Base-by-base conservation (phyloP, 1,139 yeast genomes). In the Pichia sp. region DNA sequence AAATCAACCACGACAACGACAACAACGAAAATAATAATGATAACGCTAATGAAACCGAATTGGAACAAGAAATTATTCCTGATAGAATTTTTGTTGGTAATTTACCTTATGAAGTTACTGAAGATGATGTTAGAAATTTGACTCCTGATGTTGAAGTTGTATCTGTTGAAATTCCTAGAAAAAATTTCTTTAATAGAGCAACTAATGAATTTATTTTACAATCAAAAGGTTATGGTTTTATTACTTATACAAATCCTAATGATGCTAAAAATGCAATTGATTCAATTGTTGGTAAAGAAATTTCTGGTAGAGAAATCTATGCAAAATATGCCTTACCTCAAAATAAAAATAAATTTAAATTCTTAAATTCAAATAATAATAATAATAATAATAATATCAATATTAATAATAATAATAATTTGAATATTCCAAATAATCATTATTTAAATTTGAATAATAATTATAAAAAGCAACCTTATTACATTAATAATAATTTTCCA, bases 261-360 rank as follows among this genome's bases (percentile, higher is more conserved):
- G 61, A 56, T 41, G 61, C 80, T 6, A 71, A 68, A 47, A 62
- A 60, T 52, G 81, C 79, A 27, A 66, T 75, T 53, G 70, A 63
- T 47, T 60, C 64, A 41, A 69, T 64, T 54, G 67, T 68, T 46
- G 76, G 76, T 41, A 66, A 66, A 54, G 67, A 65, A 51, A 69
- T 76, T 55, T 70, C 69, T 48, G 71, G 69, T 48, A 67, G 80
- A 60, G 69, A 65, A 50, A 67, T 76, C 39, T 71, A 68, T 53
- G 71, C 74, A 44, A 74, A 70, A 58, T 70, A 70, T 57, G 80
- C 80, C 1, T 75, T 76, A 40, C 75, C 78, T 40, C 72, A 52
- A 37, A 53, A 54, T 40, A 51, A 50, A 34, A 47, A 37, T 30
- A 47, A 41, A 11, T 41, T 47, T n/a, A 40, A 33, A 29, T 12